phyloP scores from a whole-genome alignment of 306 rosid genomes.

The Inga leiocalycina region DNA sequence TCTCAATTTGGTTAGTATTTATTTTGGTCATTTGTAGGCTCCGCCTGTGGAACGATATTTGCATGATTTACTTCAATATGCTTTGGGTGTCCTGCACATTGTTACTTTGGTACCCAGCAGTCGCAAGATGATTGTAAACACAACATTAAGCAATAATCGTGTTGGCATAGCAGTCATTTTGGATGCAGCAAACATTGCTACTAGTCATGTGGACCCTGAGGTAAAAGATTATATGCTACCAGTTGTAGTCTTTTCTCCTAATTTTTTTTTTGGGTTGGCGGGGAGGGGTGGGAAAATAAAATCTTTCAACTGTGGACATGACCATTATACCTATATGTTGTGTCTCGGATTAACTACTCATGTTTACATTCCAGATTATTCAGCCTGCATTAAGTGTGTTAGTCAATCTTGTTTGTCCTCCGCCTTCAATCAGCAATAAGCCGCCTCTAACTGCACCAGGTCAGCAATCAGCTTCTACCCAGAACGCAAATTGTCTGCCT shows the following conservation, averaged over 20 bases:
- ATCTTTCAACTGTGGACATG: conserved; percentile 21
- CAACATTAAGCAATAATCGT: conserved; percentile 89
- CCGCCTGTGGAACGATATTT: conserved; percentile 94
- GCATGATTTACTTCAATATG: conserved; percentile 97
- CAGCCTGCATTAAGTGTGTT: conserved; percentile 93
- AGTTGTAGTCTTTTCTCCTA: conserved; percentile 13
- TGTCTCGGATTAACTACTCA: conserved; percentile 24
- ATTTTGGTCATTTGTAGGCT: conserved; percentile 64
- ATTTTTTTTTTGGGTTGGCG: conserved; percentile 7
- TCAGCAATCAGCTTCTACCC: conserved; percentile 67
- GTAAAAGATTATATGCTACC: conserved; percentile 42
- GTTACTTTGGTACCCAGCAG: conserved; percentile 91
- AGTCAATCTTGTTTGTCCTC: conserved; percentile 96
- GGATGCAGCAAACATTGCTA: conserved; percentile 92
- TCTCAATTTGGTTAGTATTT: conserved; percentile 14
- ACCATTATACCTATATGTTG: neutral
- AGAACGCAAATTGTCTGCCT: conserved; percentile 54
- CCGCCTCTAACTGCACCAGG: conserved; percentile 70
- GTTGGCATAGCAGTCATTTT: conserved; percentile 88
- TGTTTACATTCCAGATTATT: conserved; percentile 74
- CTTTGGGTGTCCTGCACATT: conserved; percentile 91
- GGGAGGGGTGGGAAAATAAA: conserved; percentile 1
- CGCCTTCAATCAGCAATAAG: conserved; percentile 96
- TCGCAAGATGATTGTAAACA: conserved; percentile 88
- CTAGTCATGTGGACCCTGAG: conserved; percentile 93